Conservation (phyloP, 345 rosid genomes). For the Eucalyptus brandiana region DNA sequence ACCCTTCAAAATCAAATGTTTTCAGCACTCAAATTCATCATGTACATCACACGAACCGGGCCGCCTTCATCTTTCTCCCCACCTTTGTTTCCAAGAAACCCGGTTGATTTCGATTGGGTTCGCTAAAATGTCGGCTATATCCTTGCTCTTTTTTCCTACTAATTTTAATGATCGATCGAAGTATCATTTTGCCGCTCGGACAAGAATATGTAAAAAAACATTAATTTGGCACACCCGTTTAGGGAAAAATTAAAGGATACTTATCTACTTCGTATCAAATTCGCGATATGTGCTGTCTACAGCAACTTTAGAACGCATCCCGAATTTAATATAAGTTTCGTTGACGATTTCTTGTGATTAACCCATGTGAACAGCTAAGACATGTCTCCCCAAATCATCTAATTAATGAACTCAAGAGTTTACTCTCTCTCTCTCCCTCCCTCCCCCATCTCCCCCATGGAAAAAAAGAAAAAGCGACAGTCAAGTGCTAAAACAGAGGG, state of each 20-base stretch:
- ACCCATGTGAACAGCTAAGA: background rate
- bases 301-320: background rate
- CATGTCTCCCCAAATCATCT: background rate
- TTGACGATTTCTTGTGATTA: background rate
- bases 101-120: background rate
- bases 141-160: background rate
- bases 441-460: too few relatives aligned
- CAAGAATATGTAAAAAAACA: background rate
- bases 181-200: background rate
- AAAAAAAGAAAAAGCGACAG: background rate
- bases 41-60: background rate
- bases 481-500: background rate
- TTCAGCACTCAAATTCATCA: background rate
- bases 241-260: background rate
- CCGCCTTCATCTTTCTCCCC: background rate
- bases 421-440: background rate
- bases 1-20: conserved; percentile 8
- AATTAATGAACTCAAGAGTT: background rate
- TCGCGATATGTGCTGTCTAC: background rate
- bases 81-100: background rate
- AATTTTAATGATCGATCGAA: background rate
- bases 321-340: background rate
- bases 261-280: background rate
- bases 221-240: background rate
- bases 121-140: background rate